A percentile compares a stretch with the other conserved stretches of the same genome.
phyloP scores from a whole-genome alignment of 2,329 filamentous ascomycete species.

The Epichloe uncinata region DNA sequence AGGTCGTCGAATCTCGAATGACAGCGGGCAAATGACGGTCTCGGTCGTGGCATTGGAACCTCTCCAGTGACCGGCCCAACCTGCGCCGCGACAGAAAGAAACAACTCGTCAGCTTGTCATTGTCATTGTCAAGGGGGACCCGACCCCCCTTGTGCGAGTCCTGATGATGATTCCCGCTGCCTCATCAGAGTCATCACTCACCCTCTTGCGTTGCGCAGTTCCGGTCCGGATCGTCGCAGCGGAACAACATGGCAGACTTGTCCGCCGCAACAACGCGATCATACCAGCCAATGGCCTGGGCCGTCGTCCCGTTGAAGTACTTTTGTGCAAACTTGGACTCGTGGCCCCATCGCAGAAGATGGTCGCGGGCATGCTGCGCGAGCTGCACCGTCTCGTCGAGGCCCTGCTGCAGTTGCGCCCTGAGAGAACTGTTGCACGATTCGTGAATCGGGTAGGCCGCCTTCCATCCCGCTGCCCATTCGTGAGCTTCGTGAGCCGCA shows the following conservation, averaged over 20 bases:
- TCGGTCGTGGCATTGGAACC: too few relatives aligned
- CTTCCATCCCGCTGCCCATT: constrained; percentile 10
- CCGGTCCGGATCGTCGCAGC: constrained; percentile 54
- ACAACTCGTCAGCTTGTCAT: too few relatives aligned
- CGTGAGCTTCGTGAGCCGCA: too few relatives aligned
- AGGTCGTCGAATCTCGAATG: constrained; percentile 31
- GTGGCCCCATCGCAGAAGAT: constrained; percentile 44
- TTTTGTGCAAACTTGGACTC: constrained; percentile 9
- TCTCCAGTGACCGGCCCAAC: too few relatives aligned
- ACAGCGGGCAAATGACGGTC: too few relatives aligned
- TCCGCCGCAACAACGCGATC: constrained; percentile 36
- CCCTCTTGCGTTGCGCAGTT: constrained; percentile 43
- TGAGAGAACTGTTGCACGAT: constrained; percentile 52
- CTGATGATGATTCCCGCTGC: too few relatives aligned
- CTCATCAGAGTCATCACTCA: constrained; percentile 22
- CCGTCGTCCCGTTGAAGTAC: too few relatives aligned
- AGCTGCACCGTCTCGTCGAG: constrained; percentile 45
- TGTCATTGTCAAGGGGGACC: too few relatives aligned
- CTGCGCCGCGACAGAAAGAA: too few relatives aligned
- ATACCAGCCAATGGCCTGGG: too few relatives aligned
- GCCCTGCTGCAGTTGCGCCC: constrained; percentile 38
- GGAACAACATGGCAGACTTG: constrained; percentile 44
- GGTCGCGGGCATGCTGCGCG: constrained; percentile 47
- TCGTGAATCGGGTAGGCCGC: constrained; percentile 39
- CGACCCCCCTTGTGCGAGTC: too few relatives aligned